phyloP scores from a whole-genome alignment of 2,329 filamentous ascomycete species.

The Macrophomina tecta region DNA sequence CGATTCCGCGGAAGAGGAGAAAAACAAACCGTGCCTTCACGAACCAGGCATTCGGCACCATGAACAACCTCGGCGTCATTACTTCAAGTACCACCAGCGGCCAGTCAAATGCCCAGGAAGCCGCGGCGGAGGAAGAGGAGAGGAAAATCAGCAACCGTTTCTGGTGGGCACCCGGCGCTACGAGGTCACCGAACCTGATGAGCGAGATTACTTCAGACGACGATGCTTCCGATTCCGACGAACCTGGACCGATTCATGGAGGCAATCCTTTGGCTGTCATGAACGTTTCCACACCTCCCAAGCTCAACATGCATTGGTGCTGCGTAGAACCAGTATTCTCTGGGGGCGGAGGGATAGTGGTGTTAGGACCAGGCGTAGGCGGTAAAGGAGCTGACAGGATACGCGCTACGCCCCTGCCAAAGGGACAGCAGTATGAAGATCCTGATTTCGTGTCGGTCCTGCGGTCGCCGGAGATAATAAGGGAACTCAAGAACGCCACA shows the following conservation, averaged over 20 bases:
- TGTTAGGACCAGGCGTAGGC: slow-evolving; percentile 54
- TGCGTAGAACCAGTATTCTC: slow-evolving; percentile 66
- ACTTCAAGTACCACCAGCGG: background rate
- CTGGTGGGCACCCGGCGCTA: slow-evolving; percentile 66
- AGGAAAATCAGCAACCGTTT: slow-evolving; percentile 47
- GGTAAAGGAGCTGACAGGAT: slow-evolving; percentile 62
- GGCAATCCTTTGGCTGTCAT: slow-evolving; percentile 31
- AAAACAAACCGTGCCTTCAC: slow-evolving; percentile 47
- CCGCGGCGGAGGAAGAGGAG: slow-evolving; percentile 5
- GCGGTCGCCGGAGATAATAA: slow-evolving; percentile 52
- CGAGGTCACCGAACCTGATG: slow-evolving; percentile 64
- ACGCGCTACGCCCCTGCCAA: slow-evolving; percentile 63
- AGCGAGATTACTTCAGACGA: slow-evolving; percentile 53
- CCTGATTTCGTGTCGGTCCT: slow-evolving; percentile 59
- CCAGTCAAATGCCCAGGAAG: slow-evolving; percentile 2
- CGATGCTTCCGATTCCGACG: slow-evolving; percentile 46
- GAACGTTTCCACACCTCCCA: slow-evolving; percentile 45
- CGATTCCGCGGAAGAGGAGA: slow-evolving; percentile 50
- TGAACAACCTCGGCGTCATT: slow-evolving; percentile 30
- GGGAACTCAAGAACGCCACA: slow-evolving; percentile 47
- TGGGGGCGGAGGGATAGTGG: slow-evolving; percentile 64
- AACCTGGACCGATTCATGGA: slow-evolving; percentile 32
- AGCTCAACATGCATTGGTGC: slow-evolving; percentile 64
- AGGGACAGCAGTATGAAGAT: slow-evolving; percentile 61
- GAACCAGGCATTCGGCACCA: slow-evolving; percentile 43